Base-by-base conservation (phyloP, 495 filamentous ascomycete genomes). In the Parathielavia hyrcaniae region DNA sequence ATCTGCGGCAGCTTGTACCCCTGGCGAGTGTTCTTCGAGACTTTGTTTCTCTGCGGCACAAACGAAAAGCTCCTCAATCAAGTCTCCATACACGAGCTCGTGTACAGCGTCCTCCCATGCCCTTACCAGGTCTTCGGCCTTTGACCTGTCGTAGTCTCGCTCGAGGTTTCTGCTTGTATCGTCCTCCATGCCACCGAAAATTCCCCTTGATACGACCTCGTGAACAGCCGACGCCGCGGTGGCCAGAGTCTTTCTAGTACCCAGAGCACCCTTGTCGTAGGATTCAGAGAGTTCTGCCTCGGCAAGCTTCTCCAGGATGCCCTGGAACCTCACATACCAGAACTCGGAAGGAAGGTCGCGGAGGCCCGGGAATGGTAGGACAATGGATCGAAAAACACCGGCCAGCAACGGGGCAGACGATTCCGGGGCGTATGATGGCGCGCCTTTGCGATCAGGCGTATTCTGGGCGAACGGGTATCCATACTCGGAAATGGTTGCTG, bases 261-360 rank as follows among this genome's bases (percentile, higher is more conserved):
- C 83, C 36, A 88, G 62, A 8, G 76, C 72, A 7, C 83, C 84
- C 64, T 86, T 86, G 64, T 88, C 85, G 62, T 86, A 88, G 65
- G 83, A 86, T 61, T 87, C 83, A 30, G 81, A 84, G 30, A 87
- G 71, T 30, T 84, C 78, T 17, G 78, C 81, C 16, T 80, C 73
- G 4, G 70, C 77, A n/a, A 87, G 67, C 43, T 78, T 76, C 26
- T 67, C 69, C 56, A 75, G 64, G 17, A 84, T 66, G 35, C 73
- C 73, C 55, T 76, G 71, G 39, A 79, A 69, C 22, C 74, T 64
- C 11, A 68, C 66, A 41, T 73, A 69, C 85, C 85, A 88, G 60
- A 86, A 86, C 10, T 78, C 77, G 0, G 65, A 39, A 2, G 77
- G 71, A 1, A 87, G 72, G 56, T 83, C 79, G 19, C 75, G 75